phyloP scores from a whole-genome alignment of 1,284 basidiomycete species.

The Coniferiporia sulphurascens region DNA sequence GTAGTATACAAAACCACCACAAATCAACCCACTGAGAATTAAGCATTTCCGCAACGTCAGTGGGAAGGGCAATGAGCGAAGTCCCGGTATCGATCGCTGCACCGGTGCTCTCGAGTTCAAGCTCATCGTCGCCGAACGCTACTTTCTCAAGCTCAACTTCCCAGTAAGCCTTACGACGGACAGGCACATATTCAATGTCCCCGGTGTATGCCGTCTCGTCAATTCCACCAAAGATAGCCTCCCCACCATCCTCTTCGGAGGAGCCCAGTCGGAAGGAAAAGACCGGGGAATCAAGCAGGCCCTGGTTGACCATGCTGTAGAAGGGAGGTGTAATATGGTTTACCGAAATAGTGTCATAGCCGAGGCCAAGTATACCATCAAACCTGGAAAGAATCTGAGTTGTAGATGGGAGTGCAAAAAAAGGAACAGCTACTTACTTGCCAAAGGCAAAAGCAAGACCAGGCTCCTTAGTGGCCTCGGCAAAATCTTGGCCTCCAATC shows the following conservation, averaged over 20 bases:
- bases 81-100: constrained; percentile 97
- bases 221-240: constrained; percentile 91
- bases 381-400: constrained; percentile 48
- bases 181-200: constrained; percentile 82
- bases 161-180: constrained; percentile 98
- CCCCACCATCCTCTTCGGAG: constrained; percentile 87
- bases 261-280: constrained; percentile 94
- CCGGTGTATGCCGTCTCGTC: constrained; percentile 80
- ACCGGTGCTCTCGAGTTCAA: constrained; percentile 87
- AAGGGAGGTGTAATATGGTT: constrained; percentile 94
- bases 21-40: constrained; percentile 69
- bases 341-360: constrained; percentile 94
- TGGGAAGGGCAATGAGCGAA: constrained; percentile 87
- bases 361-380: constrained; percentile 95
- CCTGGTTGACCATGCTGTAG: constrained; percentile 89
- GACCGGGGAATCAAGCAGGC: constrained; percentile 79
- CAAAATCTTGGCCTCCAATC: constrained; percentile 84
- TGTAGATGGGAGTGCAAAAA: not conserved
- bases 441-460: constrained; percentile 97
- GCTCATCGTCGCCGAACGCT: constrained; percentile 76
- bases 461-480: constrained; percentile 95
- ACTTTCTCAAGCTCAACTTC: constrained; percentile 92
- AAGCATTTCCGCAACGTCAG: constrained; percentile 96
- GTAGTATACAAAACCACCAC: constrained; percentile 2
- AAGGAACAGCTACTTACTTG: constrained; percentile 58